These are phyloP conservation scores for Juncus effusus DNA, from an alignment of 176 grass and related monocot genomes.

Conservation along the genomic window DNA sequence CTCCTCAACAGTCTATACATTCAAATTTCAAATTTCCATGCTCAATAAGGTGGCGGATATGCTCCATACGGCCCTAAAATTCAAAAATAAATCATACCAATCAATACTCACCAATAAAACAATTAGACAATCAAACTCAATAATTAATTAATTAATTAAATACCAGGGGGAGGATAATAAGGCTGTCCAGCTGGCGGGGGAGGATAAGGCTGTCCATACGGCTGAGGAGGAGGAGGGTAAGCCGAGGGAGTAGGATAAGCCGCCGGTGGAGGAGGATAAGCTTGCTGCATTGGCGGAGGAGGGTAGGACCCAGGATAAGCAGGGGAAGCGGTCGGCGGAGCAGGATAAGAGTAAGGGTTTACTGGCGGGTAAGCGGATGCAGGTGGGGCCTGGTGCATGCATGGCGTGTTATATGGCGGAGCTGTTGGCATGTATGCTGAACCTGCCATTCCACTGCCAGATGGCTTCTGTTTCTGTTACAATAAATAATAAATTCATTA, in stretches of 20 bases:
- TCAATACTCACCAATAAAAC: background rate
- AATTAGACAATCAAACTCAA: background rate
- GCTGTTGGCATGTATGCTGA: slow-evolving; percentile 25
- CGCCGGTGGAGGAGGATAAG: slow-evolving; percentile 17
- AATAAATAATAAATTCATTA: slow-evolving; percentile 5
- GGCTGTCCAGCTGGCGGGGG: slow-evolving; percentile 31
- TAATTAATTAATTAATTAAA: slow-evolving; percentile 3
- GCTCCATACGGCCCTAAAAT: slow-evolving; percentile 54
- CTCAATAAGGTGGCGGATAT: slow-evolving; percentile 68
- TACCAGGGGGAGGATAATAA: slow-evolving; percentile 64
- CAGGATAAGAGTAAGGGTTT: slow-evolving; percentile 33
- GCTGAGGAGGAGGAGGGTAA: slow-evolving; percentile 32
- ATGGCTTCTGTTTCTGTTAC: background rate
- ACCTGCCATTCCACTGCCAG: slow-evolving; percentile 24
- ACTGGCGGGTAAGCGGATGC: slow-evolving; percentile 29
- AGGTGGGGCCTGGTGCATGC: slow-evolving; percentile 7
- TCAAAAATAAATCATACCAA: slow-evolving; percentile 7
- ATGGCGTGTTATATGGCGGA: slow-evolving; percentile 27
- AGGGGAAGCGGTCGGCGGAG: slow-evolving; percentile 19
- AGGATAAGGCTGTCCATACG: slow-evolving; percentile 46
- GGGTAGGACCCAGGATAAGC: slow-evolving; percentile 38
- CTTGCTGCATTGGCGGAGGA: slow-evolving; percentile 34
- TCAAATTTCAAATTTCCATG: slow-evolving; percentile 15
- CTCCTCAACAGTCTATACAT: slow-evolving; percentile 10
- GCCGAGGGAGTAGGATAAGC: slow-evolving; percentile 17